These are phyloP conservation scores for Calonectria leucothoes DNA, from an alignment of 2,329 filamentous ascomycete species.

Conservation along the genomic window DNA sequence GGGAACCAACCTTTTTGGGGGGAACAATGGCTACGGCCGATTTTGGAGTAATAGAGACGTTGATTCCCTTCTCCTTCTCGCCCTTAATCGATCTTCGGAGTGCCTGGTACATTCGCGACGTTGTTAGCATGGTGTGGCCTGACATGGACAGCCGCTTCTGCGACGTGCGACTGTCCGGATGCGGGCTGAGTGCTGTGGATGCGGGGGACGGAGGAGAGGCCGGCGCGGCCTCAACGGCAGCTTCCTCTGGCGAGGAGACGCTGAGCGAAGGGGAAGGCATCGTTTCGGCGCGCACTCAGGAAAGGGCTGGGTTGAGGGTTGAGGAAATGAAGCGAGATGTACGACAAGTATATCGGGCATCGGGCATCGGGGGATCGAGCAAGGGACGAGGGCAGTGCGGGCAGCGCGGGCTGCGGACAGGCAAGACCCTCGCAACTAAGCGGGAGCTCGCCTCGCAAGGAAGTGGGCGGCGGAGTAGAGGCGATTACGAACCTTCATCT, in stretches of 20 bases:
- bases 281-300: slow-evolving; percentile 5
- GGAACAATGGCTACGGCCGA: slow-evolving; percentile 89
- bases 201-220: not conserved
- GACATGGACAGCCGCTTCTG: slow-evolving; percentile 24
- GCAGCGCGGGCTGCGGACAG: slow-evolving; percentile 1
- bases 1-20: slow-evolving; percentile 83
- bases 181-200: slow-evolving; percentile 14
- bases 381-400: slow-evolving; percentile 16
- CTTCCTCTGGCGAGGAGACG: not conserved
- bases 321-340: slow-evolving; percentile 5
- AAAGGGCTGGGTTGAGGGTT: not conserved
- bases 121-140: slow-evolving; percentile 51
- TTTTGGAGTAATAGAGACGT: slow-evolving; percentile 82
- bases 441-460: not conserved
- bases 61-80: slow-evolving; percentile 81
- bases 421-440: not conserved
- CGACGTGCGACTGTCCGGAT: slow-evolving; percentile 22
- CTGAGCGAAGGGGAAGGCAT: slow-evolving; percentile 5
- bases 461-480: slow-evolving; percentile 27
- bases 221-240: not conserved
- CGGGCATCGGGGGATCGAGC: slow-evolving; percentile 10
- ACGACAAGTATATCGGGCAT: slow-evolving; percentile 5
- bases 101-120: slow-evolving; percentile 68
- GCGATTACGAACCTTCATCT: slow-evolving; percentile 51
- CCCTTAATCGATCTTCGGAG: slow-evolving; percentile 91